phyloP scores from a whole-genome alignment of 306 rosid genomes.

The Delonix regia region DNA sequence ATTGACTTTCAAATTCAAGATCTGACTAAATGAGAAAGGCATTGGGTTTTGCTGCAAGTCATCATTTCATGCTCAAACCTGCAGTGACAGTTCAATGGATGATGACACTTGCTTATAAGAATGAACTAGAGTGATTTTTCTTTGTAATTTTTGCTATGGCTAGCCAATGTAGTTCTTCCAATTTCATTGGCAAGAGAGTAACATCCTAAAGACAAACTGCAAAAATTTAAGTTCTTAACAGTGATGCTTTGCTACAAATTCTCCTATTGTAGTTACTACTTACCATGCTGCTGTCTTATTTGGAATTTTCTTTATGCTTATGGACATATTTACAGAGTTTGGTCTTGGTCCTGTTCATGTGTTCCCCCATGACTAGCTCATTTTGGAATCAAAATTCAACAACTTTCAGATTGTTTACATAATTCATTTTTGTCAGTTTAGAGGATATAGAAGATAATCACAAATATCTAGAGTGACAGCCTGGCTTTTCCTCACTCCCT shows the following conservation, averaged over 20 bases:
- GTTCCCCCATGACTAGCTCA: background rate
- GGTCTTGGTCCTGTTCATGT: background rate
- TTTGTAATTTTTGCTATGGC: background rate
- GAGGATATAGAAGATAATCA: background rate
- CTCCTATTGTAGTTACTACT: background rate
- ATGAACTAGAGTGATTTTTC: background rate
- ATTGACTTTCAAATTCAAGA: slow-evolving; percentile 15
- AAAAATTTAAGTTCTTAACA: background rate
- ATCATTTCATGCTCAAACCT: background rate
- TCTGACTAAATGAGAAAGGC: background rate
- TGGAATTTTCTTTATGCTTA: background rate
- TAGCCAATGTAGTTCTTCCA: background rate
- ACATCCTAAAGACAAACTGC: background rate
- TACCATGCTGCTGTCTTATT: background rate
- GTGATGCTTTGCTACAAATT: no score
- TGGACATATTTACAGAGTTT: background rate
- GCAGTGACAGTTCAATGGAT: background rate
- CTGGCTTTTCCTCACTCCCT: background rate
- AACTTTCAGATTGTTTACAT: background rate
- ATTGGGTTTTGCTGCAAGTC: background rate
- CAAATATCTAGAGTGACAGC: slow-evolving; percentile 12
- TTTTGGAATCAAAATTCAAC: background rate
- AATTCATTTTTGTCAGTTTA: background rate
- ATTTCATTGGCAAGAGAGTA: background rate
- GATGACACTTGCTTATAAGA: background rate